Base-by-base conservation (phyloP, 2,329 filamentous ascomycete species). In the Boeremia exigua region DNA sequence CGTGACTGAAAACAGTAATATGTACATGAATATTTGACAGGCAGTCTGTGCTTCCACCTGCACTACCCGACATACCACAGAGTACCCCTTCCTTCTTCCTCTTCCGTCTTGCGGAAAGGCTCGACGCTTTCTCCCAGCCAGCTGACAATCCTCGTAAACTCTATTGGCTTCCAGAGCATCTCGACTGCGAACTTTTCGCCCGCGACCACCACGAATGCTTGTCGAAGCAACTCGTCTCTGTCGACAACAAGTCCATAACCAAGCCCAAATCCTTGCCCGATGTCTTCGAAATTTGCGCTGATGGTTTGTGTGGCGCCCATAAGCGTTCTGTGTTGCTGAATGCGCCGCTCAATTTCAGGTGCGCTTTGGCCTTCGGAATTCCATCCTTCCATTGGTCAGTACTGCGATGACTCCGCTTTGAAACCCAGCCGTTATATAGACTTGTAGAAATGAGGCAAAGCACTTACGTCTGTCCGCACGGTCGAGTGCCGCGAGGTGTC, bases 251-350 rank as follows among this genome's bases (percentile, higher is more conserved):
- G 49, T 42, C 58, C 56, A 23, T 62, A 61, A 27, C 58, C 60
- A 37, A 65, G 54, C 6, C 62, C 64, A 29, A 65, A 61, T 1
- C 66, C 65, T 54, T 65, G 62, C n/a, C 63, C 63, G 29, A 74
- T 66, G 25, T 69, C 67, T 29, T 72, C 61, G 53, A 69, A 74
- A 45, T 62, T 71, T 36, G 66, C 65, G 10, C 73, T 61, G 17
- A 74, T 63, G 12, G 68, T 69, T 56, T 70, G 66, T 36, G 66
- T 71, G 28, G 68, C 69, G 19, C 66, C 62, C 72, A 73, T 73
- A 3, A 74, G 63, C 10, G 67, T 71, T 40, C 60, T 60, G 49
- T 74, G 71, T 58, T 74, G 69, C 49, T 67, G 62, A 28, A 73
- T 70, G 17, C 71, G 71, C 9, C 68, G 62, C 49, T 69, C 68